These are phyloP conservation scores for Kodamaea alishanica DNA, from an alignment of 1,139 yeast genomes.

Conservation along the genomic window DNA sequence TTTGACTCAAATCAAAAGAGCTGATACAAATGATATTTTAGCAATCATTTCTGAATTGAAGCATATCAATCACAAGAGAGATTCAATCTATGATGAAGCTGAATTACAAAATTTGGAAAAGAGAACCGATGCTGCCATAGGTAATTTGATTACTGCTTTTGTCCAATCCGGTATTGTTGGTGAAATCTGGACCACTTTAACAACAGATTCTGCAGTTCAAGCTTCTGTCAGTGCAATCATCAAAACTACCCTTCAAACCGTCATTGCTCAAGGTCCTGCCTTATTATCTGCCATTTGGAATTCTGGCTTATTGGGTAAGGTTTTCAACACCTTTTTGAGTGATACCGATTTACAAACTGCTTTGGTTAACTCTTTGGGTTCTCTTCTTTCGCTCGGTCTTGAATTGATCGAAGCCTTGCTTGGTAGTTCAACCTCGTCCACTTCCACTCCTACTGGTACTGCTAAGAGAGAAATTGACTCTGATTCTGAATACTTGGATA, in stretches of 20 bases:
- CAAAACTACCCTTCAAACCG: constrained; percentile 33
- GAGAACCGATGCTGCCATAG: constrained; percentile 39
- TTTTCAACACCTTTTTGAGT: constrained; percentile 33
- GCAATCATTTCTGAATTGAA: constrained; percentile 34
- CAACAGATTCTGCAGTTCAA: constrained; percentile 30
- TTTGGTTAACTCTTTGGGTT: constrained; percentile 34
- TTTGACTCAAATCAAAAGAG: constrained; percentile 32
- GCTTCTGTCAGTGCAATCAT: constrained; percentile 26
- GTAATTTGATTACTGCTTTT: constrained; percentile 38
- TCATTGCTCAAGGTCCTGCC: constrained; percentile 41
- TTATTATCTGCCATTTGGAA: constrained; percentile 43
- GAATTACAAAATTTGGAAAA: constrained; percentile 27
- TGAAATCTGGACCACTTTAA: constrained; percentile 36
- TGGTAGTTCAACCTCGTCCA: constrained; percentile 13
- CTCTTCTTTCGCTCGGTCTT: constrained; percentile 32
- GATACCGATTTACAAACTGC: constrained; percentile 36
- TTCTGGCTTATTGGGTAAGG: constrained; percentile 39
- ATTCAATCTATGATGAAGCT: constrained; percentile 26
- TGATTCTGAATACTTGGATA: constrained; percentile 23
- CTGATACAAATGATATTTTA: constrained; percentile 35
- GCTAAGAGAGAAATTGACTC: constrained; percentile 23
- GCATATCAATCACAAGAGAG: constrained; percentile 30
- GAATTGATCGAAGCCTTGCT: constrained; percentile 25
- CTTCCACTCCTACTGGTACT: constrained; percentile 14
- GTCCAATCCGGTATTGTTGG: constrained; percentile 38